Conservation (phyloP, 129 eudicot species). For the Logfia minima region DNA sequence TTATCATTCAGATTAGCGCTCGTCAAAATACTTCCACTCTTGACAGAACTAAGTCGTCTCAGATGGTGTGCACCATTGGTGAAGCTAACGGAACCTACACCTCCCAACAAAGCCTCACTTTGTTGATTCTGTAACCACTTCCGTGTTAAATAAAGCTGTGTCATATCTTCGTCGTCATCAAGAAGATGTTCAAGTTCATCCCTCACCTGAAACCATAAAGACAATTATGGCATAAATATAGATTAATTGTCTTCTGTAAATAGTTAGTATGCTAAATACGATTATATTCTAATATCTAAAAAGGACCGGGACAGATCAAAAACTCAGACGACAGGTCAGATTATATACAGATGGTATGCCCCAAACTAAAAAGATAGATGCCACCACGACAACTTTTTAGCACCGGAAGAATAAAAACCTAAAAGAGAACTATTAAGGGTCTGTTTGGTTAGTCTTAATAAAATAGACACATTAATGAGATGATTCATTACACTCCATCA, state of each 20-base stretch:
- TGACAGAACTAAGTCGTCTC: constrained; percentile 65
- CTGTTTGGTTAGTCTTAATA: neutral
- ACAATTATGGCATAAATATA: constrained; percentile 2
- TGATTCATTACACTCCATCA: neutral
- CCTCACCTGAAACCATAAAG: constrained; percentile 60
- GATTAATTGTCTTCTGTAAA: neutral
- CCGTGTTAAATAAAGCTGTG: constrained; percentile 79
- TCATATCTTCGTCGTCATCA: constrained; percentile 98
- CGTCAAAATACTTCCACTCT: constrained; percentile 77
- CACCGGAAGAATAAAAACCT: neutral
- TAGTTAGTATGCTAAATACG: too few relatives aligned
- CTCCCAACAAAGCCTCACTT: constrained; percentile 54
- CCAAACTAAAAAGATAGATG: neutral
- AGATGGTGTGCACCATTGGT: constrained; percentile 49
- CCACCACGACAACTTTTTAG: neutral
- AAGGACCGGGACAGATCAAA: neutral
- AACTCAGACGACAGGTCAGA: neutral
- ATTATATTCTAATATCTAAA: neutral
- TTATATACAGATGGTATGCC: neutral
- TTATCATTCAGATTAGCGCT: constrained; percentile 60
- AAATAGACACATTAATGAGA: neutral
- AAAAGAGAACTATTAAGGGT: neutral
- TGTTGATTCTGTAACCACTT: constrained; percentile 86
- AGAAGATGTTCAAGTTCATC: constrained; percentile 99
- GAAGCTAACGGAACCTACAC: constrained; percentile 55